Percentiles rank a stretch among this genome's conserved stretches.
Conservation (phyloP, 305 asterid species). For the Rubia tinctorum region DNA sequence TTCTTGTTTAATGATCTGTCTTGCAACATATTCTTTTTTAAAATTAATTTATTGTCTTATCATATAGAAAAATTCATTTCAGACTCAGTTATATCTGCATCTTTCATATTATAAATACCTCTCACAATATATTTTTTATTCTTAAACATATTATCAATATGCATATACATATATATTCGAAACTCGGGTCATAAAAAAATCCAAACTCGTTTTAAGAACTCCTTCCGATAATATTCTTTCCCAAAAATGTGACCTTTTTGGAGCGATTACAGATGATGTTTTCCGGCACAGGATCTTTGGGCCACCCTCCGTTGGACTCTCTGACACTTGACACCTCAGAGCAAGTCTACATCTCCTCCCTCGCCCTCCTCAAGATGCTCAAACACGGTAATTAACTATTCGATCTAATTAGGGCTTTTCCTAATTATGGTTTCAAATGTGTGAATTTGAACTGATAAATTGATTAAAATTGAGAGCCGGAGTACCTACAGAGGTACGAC, state of each 20-base stretch:
- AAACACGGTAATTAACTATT: not conserved
- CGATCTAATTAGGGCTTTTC: not conserved
- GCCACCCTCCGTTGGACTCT: not conserved
- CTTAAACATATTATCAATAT: too few relatives aligned
- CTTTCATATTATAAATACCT: too few relatives aligned
- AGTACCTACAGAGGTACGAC: not conserved
- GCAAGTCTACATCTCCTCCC: not conserved
- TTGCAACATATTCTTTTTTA: too few relatives aligned
- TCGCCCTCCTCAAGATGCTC: constrained; percentile 5
- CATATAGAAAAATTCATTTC: too few relatives aligned
- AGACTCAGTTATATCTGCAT: too few relatives aligned
- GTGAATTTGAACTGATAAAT: not conserved
- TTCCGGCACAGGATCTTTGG: not conserved
- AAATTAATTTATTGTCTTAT: too few relatives aligned
- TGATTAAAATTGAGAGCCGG: not conserved
- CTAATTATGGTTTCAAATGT: not conserved
- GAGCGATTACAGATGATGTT: not conserved
- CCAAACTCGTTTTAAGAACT: too few relatives aligned
- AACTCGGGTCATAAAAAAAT: too few relatives aligned
- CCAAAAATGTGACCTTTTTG: not conserved
- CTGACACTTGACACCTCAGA: not conserved
- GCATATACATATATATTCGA: too few relatives aligned
- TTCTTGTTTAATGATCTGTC: too few relatives aligned
- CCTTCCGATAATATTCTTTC: too few relatives aligned
- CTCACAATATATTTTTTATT: too few relatives aligned